Base-by-base conservation (phyloP, 352 stramenopile species). In the Pythium monospermum region DNA sequence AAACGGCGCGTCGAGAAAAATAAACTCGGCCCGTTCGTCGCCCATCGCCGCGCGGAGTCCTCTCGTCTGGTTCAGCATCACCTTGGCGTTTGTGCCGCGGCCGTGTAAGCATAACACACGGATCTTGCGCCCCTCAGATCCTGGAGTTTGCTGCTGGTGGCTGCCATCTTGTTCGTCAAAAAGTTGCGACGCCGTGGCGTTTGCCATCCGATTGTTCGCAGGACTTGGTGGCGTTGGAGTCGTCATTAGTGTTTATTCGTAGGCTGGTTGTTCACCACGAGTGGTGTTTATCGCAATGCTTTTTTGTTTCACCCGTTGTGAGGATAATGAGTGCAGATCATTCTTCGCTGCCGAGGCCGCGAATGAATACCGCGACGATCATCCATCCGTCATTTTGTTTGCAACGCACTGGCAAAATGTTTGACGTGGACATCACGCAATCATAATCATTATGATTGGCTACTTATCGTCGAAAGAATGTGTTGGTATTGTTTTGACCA, bases 71-170 rank as follows among this genome's bases (percentile, higher is more conserved):
- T 57, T 59, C 27, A 40, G 36, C 55, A 59, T 69, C 11, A 71
- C 59, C n/a, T 57, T 59, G 35, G 31, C 33, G 48, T 71, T 71
- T 10, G 63, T 71, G 40, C 63, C 57, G 39, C 53, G 46, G 13
- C 63, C 63, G n/a, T 71, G 63, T 18, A 68, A 39, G 32, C 60
- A 68, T 4, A 68, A 45, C 45, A 68, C 54, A 10, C 60, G 60
- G 6, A 64, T 47, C 45, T 53, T 54, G 16, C 53, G 53, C 4
- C 15, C 35, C 3, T 43, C 22, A 16, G 21, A 37, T 18, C 12
- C 15, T 23, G 30, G 30, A 7, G 30, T 15, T 8, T 58, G 41
- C 16, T 47, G 23, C 25, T 47, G 31, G n/a, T 53, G 47, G 22
- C 16, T 30, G 7, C 11, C 23, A 16, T 19, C 19, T 15, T 40